Evolutionary conservation across 2,329 filamentous ascomycete species (phyloP).

Genomic region (Exophiala viscosa): DNA sequence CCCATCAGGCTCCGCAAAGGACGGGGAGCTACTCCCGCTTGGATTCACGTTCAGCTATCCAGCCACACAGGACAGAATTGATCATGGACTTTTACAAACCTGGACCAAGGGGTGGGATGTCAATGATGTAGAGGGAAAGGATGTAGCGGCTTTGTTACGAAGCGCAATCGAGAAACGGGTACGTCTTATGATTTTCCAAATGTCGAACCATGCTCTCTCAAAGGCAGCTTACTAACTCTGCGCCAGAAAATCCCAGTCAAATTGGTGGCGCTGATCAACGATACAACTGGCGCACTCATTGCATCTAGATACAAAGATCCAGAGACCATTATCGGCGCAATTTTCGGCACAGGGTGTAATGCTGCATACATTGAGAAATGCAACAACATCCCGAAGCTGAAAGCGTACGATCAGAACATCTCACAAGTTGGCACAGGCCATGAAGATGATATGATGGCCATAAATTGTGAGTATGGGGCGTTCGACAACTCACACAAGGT

Average conservation of each 20-base stretch:
- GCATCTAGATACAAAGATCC: conserved; percentile 86
- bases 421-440: conserved; percentile 60
- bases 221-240: background rate
- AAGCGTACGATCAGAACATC: conserved; percentile 57
- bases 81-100: conserved; percentile 84
- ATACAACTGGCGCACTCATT: conserved; percentile 89
- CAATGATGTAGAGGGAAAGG: conserved; percentile 76
- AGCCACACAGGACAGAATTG: conserved; percentile 86
- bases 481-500: conserved; percentile 90
- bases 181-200: too few species aligned
- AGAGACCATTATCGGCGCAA: conserved; percentile 84
- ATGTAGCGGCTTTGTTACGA: conserved; percentile 79
- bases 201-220: too few species aligned
- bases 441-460: conserved; percentile 65
- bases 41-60: conserved; percentile 97
- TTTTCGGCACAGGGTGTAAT: conserved; percentile 66
- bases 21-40: conserved; percentile 64
- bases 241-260: conserved; percentile 62
- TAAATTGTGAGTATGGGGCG: conserved; percentile 92
- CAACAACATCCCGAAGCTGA: conserved; percentile 81
- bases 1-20: conserved; percentile 51
- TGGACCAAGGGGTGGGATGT: conserved; percentile 99
- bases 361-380: conserved; percentile 83
- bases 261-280: conserved; percentile 85
- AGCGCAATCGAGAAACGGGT: conserved; percentile 67